phyloP scores from a whole-genome alignment of 805 yeast genomes.

The Starmerella floricola region DNA sequence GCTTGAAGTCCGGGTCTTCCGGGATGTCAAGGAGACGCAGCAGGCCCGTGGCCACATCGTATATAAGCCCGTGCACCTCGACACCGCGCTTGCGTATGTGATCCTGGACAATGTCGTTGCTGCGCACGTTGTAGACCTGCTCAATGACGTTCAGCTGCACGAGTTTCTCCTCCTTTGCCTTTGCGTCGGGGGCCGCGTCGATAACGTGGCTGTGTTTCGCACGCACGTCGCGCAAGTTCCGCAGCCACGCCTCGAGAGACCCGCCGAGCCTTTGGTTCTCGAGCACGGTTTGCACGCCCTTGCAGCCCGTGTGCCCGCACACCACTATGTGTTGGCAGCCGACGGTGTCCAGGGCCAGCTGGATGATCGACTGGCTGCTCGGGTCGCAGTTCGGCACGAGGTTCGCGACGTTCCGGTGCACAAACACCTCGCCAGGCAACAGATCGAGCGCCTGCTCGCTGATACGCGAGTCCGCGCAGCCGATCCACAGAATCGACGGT shows the following conservation, averaged over 20 bases:
- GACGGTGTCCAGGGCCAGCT: slow-evolving; percentile 75
- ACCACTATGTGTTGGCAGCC: slow-evolving; percentile 71
- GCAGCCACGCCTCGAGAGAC: slow-evolving; percentile 60
- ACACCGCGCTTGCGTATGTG: slow-evolving; percentile 53
- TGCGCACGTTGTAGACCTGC: slow-evolving; percentile 53
- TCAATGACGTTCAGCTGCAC: slow-evolving; percentile 64
- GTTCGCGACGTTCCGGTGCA: slow-evolving; percentile 81
- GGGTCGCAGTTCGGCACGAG: slow-evolving; percentile 55
- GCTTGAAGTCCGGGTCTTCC: slow-evolving; percentile 23
- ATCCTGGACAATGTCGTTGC: slow-evolving; percentile 52
- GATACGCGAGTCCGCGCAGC: slow-evolving; percentile 86
- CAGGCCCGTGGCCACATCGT: slow-evolving; percentile 69
- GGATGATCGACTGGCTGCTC: slow-evolving; percentile 64
- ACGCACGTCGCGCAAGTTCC: slow-evolving; percentile 52
- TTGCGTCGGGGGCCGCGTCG: slow-evolving; percentile 37
- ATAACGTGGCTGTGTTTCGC: slow-evolving; percentile 45
- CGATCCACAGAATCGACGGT: slow-evolving; percentile 92
- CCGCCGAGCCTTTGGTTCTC: slow-evolving; percentile 53
- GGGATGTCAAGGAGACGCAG: slow-evolving; percentile 38
- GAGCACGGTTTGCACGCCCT: slow-evolving; percentile 76
- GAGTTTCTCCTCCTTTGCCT: slow-evolving; percentile 46
- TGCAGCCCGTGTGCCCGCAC: slow-evolving; percentile 93
- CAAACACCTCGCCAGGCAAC: slow-evolving; percentile 85
- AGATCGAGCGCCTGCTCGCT: slow-evolving; percentile 66
- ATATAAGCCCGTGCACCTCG: slow-evolving; percentile 71